These are phyloP conservation scores for Azolla pinnata DNA, from an alignment of 75 land plant species.

Conservation along the genomic window DNA sequence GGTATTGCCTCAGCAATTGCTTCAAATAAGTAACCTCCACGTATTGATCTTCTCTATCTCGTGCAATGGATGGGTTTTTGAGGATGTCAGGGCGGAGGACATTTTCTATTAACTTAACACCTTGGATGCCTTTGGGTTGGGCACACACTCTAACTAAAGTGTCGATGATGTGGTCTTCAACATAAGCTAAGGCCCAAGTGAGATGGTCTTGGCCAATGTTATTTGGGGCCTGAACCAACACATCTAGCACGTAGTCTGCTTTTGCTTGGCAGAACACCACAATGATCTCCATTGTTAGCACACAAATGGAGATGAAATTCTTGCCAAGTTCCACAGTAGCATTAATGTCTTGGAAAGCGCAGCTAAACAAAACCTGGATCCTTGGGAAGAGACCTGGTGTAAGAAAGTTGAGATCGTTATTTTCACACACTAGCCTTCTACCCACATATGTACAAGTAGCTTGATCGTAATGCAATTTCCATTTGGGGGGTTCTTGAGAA, in stretches of 20 bases:
- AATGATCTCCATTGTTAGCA: not conserved
- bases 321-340: not conserved
- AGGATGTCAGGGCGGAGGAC: not conserved
- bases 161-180: not conserved
- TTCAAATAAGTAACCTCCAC: not conserved
- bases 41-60: not conserved
- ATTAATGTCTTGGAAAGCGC: not conserved
- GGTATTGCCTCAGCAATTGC: not conserved
- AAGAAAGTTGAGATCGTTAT: not conserved
- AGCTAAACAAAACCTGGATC: not conserved
- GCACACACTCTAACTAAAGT: not conserved
- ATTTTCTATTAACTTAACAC: not conserved
- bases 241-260: not conserved
- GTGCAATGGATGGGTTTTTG: not conserved
- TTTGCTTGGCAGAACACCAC: not conserved
- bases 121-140: not conserved
- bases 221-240: not conserved
- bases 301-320: not conserved
- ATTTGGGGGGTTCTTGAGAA: no score
- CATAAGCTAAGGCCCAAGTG: not conserved
- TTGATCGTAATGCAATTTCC: no score
- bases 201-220: no score
- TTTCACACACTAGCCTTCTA: not conserved
- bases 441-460: conserved; percentile 1
- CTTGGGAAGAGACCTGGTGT: not conserved